These are phyloP conservation scores for Adansonia madagascariensis DNA, from an alignment of 441 rosid species.

Conservation along the genomic window DNA sequence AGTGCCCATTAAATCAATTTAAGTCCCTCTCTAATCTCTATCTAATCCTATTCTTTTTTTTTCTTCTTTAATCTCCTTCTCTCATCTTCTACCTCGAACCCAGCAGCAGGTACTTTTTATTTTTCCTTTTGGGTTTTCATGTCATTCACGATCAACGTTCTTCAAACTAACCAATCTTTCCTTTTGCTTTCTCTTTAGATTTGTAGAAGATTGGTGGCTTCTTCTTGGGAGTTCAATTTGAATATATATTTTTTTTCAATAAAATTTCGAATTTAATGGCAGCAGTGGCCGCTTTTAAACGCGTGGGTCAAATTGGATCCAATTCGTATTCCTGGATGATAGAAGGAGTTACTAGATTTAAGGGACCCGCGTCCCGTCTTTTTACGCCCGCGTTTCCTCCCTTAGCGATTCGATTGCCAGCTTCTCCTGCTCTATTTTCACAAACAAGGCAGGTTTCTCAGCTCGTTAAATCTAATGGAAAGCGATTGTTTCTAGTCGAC, in stretches of 20 bases:
- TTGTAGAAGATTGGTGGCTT: constrained; percentile 13
- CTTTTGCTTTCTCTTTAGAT: neutral
- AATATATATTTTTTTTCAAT: neutral
- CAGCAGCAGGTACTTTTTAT: neutral
- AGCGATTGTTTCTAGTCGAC: constrained; percentile 64
- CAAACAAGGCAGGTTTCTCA: neutral
- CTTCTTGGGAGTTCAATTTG: constrained; percentile 12
- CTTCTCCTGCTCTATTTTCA: neutral
- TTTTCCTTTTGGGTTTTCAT: neutral
- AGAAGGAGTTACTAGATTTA: constrained; percentile 32
- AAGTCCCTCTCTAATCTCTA: neutral
- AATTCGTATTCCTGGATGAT: constrained; percentile 32
- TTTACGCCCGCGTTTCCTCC: constrained; percentile 9
- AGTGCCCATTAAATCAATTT: neutral
- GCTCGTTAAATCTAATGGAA: constrained; percentile 31
- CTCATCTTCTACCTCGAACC: neutral
- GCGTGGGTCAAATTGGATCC: constrained; percentile 48
- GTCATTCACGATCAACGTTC: neutral
- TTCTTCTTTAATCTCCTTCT: too few species aligned
- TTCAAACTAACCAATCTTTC: neutral
- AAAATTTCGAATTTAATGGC: constrained; percentile 1
- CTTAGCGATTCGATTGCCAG: constrained; percentile 22
- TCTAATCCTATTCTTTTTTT: neutral
- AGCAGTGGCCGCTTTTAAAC: constrained; percentile 44
- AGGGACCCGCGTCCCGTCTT: constrained; percentile 27